Percentiles rank a stretch among this genome's conserved stretches.
Evolutionary conservation across 163 green algal species (phyloP).

Genomic region (Prototheca wickerhamii): DNA sequence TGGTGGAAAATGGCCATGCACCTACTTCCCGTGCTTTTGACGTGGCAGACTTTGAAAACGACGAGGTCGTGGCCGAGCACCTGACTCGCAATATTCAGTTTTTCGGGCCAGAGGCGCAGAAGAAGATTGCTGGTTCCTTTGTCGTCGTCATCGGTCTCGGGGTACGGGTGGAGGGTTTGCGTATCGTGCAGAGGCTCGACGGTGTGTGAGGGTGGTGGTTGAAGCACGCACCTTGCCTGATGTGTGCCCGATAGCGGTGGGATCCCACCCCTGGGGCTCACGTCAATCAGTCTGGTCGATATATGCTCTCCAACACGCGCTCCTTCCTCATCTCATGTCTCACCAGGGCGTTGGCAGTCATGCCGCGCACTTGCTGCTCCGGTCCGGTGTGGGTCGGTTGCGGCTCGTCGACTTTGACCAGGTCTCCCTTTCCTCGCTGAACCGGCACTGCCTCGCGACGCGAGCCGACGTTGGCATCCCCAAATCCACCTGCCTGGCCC

Average conservation of each 20-base stretch:
- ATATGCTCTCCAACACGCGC: background rate
- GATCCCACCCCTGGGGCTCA: no score
- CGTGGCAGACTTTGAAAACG: constrained; percentile 17
- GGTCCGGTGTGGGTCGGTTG: constrained; percentile 79
- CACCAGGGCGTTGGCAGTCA: constrained; percentile 94
- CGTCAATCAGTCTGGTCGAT: no score
- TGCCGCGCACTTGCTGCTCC: constrained; percentile 82
- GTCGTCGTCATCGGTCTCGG: constrained; percentile 93
- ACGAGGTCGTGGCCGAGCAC: constrained; percentile 68
- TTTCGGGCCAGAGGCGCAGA: constrained; percentile 75
- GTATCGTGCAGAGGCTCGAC: background rate
- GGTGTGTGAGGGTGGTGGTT: background rate
- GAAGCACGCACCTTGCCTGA: no score
- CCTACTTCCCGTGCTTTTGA: background rate
- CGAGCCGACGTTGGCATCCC: constrained; percentile 81
- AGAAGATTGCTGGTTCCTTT: constrained; percentile 59
- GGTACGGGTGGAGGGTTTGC: constrained; percentile 42
- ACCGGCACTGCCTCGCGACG: constrained; percentile 91
- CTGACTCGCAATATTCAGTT: constrained; percentile 89
- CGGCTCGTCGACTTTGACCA: constrained; percentile 97
- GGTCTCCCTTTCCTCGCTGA: constrained; percentile 91
- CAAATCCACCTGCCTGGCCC: constrained; percentile 64
- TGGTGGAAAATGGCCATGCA: no score
- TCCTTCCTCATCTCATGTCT: background rate
- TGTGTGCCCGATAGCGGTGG: no score